Evolutionary conservation across 2,329 filamentous ascomycete genomes (phyloP).

Genomic region (Penicillium italicum): DNA sequence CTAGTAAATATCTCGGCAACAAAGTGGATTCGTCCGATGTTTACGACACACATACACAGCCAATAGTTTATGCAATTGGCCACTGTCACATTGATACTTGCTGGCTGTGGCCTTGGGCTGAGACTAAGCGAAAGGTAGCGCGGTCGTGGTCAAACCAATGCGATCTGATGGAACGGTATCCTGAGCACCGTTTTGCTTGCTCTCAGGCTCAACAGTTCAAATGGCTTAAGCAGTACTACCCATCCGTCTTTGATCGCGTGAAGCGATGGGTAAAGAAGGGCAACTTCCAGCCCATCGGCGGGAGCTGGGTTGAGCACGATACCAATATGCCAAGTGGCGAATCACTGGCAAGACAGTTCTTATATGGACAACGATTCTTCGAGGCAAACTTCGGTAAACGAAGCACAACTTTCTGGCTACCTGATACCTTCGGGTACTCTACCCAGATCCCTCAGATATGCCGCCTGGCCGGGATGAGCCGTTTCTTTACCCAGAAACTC

Average conservation of each 20-base stretch:
- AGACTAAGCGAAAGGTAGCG: slow-evolving; percentile 94
- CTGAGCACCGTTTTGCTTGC: slow-evolving; percentile 86
- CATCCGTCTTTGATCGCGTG: slow-evolving; percentile 82
- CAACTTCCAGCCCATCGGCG: slow-evolving; percentile 89
- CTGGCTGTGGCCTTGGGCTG: slow-evolving; percentile 98
- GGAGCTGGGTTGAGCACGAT: slow-evolving; percentile 98
- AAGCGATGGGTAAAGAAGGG: slow-evolving; percentile 87
- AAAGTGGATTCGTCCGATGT: slow-evolving; percentile 79
- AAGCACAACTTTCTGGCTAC: slow-evolving; percentile 92
- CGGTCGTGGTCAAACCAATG: slow-evolving; percentile 97
- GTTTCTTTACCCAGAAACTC: slow-evolving; percentile 96
- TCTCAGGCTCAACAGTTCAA: slow-evolving; percentile 98
- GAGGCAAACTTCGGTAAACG: slow-evolving; percentile 87
- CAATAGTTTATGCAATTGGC: slow-evolving; percentile 82
- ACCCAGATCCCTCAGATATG: slow-evolving; percentile 91
- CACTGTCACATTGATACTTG: slow-evolving; percentile 98
- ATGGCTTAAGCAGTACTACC: slow-evolving; percentile 89
- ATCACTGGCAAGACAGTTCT: slow-evolving; percentile 86
- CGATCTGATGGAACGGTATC: slow-evolving; percentile 89
- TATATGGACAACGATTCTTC: slow-evolving; percentile 94
- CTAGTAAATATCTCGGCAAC: slow-evolving; percentile 74
- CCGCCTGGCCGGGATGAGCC: slow-evolving; percentile 87
- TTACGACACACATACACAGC: slow-evolving; percentile 69
- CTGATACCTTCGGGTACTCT: slow-evolving; percentile 97
- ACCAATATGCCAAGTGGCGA: slow-evolving; percentile 97